Base-by-base conservation (phyloP, 306 rosid genomes). In the Macrotyloma uniflorum region DNA sequence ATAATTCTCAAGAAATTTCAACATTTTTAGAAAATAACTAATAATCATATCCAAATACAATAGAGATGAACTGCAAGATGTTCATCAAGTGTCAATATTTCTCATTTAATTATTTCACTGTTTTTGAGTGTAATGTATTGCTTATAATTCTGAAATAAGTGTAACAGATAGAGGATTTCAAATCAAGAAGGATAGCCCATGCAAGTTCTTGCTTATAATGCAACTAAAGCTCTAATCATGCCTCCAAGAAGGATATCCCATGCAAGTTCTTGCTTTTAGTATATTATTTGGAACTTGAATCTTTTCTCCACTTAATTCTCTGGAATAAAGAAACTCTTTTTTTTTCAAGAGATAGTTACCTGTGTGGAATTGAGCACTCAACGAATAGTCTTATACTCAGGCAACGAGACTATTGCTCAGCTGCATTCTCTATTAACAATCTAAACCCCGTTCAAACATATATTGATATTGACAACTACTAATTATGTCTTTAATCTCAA, bases 171-270 rank as follows among this genome's bases (percentile, higher is more conserved):
- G 49, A 72, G 50, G 42, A 49, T 74, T 50, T 38, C 61, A 63
- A 63, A 65, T 81, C 84, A 80, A 75, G 72, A 77, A 78, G 58
- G 66, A 75, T 70, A 66, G 33, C 49, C 30, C 67, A 62, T 53
- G 50, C 59, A 61, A 69, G 32, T 75, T 54, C 28, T 4, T 12
- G 12, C 2, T 38, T 38, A 38, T 38, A 20, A 67, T 22, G 28
- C 65, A 43, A 45, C 14, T 26, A 70, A 50, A 57, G 13, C 58
- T 28, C 51, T 18, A 59, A 13, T 40, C 51, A 69, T 30, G 59
- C 75, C 65, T 69, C 81, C 84, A 80, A 75, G 72, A 77, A 72
- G 58, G 66, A 75, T 70, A 66, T 43, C 49, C 30, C 67, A 62
- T 53, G 50, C 59, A 61, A 75, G 32, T 75, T 54, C 28, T 4